phyloP scores from a whole-genome alignment of 345 rosid species.

The Rubroshorea leprosula region DNA sequence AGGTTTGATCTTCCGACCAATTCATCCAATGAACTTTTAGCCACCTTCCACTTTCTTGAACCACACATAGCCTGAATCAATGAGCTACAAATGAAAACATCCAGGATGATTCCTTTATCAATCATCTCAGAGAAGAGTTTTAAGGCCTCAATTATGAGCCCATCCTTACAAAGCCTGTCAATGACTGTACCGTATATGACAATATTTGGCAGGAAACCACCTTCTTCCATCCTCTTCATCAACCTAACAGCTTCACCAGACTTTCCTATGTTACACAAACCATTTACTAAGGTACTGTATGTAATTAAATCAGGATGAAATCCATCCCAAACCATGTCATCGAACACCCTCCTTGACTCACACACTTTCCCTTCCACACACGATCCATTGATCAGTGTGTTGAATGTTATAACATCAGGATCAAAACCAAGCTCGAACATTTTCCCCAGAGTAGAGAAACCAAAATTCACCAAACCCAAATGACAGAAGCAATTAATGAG shows the following conservation, averaged over 20 bases:
- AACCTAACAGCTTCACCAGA: neutral
- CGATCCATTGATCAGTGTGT: neutral
- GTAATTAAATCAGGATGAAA: neutral
- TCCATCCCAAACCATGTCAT: neutral
- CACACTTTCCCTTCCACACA: neutral
- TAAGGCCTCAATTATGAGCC: too few relatives aligned
- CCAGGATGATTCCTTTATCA: too few relatives aligned
- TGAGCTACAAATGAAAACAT: too few relatives aligned
- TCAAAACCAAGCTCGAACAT: conserved; percentile 4
- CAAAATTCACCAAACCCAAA: neutral
- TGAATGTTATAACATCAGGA: neutral
- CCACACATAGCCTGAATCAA: too few relatives aligned
- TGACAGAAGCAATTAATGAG: neutral
- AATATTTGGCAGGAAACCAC: too few relatives aligned
- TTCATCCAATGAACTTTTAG: too few relatives aligned
- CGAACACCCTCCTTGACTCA: neutral
- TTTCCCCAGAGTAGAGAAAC: neutral
- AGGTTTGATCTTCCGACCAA: too few relatives aligned
- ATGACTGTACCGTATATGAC: too few relatives aligned
- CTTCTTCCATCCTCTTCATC: neutral
- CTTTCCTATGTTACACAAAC: conserved; percentile 4
- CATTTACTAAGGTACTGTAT: conserved; percentile 4
- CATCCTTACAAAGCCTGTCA: too few relatives aligned
- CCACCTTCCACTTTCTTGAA: too few relatives aligned
- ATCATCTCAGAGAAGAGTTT: too few relatives aligned